Base-by-base conservation (phyloP, 1,284 basidiomycete species). In the Rhodotorula sp. region DNA sequence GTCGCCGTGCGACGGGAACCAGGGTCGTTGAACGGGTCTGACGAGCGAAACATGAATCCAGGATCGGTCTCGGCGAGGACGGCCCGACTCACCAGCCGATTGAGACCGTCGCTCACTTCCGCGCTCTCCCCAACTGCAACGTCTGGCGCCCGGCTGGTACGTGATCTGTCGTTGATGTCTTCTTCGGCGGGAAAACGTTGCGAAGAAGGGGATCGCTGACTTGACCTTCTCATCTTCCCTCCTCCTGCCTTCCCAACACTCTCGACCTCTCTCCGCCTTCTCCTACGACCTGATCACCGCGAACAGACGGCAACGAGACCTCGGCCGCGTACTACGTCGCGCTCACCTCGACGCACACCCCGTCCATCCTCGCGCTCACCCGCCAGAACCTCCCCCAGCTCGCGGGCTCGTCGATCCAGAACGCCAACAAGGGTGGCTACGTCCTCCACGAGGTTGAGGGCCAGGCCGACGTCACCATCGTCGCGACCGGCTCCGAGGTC, bases 371-470 rank as follows among this genome's bases (percentile, higher is more conserved):
- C 72, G 27, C 53, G n/a, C 88, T 94, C 72, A 91, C 92, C 59
- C 89, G 93, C 68, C 92, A 95, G 84, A 93, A 94, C 86, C 86
- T 97, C 65, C 93, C 93, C 69, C 94, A 97, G 81, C 89, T 97
- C 75, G 91, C 91, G 81, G 88, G 87, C 76, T 93, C 92, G 57
- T 87, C 90, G 67, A 90, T 97, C 79, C 92, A 95, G 84, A 87
- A 88, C 74, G 92, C 92, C 66, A 79, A 83, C 74, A 90, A 89
- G 81, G 94, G 94, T 80, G 94, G 91, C 74, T 97, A 97, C 83
- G 91, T 96, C 70, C 82, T 97, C 64, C 86, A 90, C 79, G 93
- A 97, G 75, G 89, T 88, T 70, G 78, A 77, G 72, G 68, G 77
- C 74, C 88, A 91, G 79, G 82, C 85, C 77, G 90, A 91, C 82